Percentiles rank a stretch among this genome's conserved stretches.
Evolutionary conservation across 2,329 filamentous ascomycete species (phyloP).

Genomic region (Fusarium heterosporum): DNA sequence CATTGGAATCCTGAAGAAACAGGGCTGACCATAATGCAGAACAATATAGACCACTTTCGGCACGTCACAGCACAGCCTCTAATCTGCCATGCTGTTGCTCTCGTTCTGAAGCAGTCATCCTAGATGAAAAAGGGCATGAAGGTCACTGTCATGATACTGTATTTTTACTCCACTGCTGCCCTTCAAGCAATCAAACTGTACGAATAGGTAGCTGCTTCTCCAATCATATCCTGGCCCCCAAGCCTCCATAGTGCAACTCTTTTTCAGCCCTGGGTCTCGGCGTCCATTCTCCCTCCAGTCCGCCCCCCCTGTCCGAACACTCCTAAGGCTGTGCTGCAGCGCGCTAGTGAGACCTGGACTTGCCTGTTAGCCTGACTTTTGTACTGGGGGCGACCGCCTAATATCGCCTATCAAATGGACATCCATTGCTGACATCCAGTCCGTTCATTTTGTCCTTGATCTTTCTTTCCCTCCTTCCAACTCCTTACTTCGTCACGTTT

Average conservation of each 20-base stretch:
- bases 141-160: slow-evolving; percentile 8
- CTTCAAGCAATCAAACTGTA: slow-evolving; percentile 1
- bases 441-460: slow-evolving; percentile 26
- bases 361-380: slow-evolving; percentile 30
- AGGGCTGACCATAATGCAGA: not conserved
- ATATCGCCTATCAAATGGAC: slow-evolving; percentile 42
- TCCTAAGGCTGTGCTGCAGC: slow-evolving; percentile 43
- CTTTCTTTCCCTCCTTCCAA: slow-evolving; percentile 21
- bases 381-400: slow-evolving; percentile 18
- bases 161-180: not conserved
- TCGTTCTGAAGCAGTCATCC: slow-evolving; percentile 26
- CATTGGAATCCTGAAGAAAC: not conserved
- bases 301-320: slow-evolving; percentile 17
- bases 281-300: slow-evolving; percentile 16
- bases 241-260: slow-evolving; percentile 21
- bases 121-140: not conserved
- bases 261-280: slow-evolving; percentile 21
- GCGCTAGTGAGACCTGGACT: slow-evolving; percentile 32
- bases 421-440: slow-evolving; percentile 41
- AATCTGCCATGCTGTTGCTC: slow-evolving; percentile 3
- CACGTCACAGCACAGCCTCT: slow-evolving; percentile 24
- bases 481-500: not conserved
- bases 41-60: not conserved
- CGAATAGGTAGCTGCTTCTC: not conserved
- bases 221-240: slow-evolving; percentile 31